Conservation (phyloP, 805 yeast genomes). For the Cyberlindnera petersonii region DNA sequence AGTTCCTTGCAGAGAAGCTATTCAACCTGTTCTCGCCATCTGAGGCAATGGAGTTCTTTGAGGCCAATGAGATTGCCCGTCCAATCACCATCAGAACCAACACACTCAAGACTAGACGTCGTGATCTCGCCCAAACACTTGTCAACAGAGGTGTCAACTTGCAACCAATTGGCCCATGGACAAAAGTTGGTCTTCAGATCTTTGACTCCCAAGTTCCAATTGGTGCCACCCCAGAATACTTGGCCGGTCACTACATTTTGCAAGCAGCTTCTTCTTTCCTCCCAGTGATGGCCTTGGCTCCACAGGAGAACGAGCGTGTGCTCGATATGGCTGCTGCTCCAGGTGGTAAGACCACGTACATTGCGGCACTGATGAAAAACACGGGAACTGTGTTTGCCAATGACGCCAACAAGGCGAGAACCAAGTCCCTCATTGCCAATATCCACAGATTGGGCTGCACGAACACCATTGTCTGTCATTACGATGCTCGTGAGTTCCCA, state of each 20-base stretch:
- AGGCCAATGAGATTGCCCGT: constrained; percentile 95
- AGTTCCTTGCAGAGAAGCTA: constrained; percentile 88
- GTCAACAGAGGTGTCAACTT: constrained; percentile 96
- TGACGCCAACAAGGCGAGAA: constrained; percentile 94
- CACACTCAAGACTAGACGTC: constrained; percentile 88
- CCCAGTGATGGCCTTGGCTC: constrained; percentile 96
- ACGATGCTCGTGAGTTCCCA: constrained; percentile 98
- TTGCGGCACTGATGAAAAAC: constrained; percentile 94
- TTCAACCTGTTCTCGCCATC: constrained; percentile 89
- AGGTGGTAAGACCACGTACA: constrained; percentile 96
- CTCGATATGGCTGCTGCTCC: constrained; percentile 99
- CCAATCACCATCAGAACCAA: constrained; percentile 98
- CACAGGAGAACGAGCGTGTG: constrained; percentile 94
- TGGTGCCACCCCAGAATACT: constrained; percentile 98
- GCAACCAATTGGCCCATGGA: constrained; percentile 97
- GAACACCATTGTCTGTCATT: constrained; percentile 93
- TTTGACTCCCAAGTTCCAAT: constrained; percentile 99
- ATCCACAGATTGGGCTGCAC: constrained; percentile 96
- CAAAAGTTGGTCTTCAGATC: constrained; percentile 94
- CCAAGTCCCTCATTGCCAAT: constrained; percentile 93
- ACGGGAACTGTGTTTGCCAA: constrained; percentile 97
- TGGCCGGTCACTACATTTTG: constrained; percentile 95
- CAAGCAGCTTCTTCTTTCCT: constrained; percentile 98
- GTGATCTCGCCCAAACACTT: constrained; percentile 91
- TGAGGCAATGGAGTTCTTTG: constrained; percentile 97